Base-by-base conservation (phyloP, 352 stramenopile species). In the Phytophthora quininea region DNA sequence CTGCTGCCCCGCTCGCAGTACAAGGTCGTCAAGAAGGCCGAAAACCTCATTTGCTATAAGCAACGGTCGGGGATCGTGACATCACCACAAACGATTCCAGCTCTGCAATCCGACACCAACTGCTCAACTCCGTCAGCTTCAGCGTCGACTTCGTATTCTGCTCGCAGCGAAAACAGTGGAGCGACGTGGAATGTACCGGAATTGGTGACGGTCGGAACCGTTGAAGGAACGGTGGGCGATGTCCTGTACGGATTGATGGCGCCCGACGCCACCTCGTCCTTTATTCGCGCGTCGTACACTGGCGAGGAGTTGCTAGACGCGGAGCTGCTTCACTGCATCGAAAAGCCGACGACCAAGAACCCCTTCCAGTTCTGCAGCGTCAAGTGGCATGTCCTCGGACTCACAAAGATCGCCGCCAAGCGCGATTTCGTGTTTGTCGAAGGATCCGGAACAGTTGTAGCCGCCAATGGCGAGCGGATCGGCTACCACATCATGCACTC, bases 401-500 rank as follows among this genome's bases (percentile, higher is more conserved):
- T 79, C 42, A 64, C 63, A 32, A 68, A 82, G 35, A 71, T 90
- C 38, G 67, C 71, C 15, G 79, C 80, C n/a, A 83, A 85, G 43
- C 73, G 84, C 30, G 81, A 90, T 67, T 80, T 89, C 48, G 71
- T 92, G 8, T 89, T 83, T 45, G 69, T 92, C 12, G 84, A 90
- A 64, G 54, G 75, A 38, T 83, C 78, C n/a, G 84, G 84, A 29
- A 70, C 62, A 6, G 43, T 77, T 10, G 42, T 65, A 3, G 58
- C 50, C 1, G 24, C 73, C 15, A 71, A 69, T 27, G 75, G 77
- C 15, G 77, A 90, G 38, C 69, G 57, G 4, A 56, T 92, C 1
- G 84, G 81, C 7, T 92, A 86, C 67, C 63, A 88, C 54, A 64
- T 92, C 48, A 79, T 79, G 54, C 84, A 90, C 67, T 90, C 81